Evolutionary conservation across 2,329 filamentous ascomycete species (phyloP).

Genomic region (Calonectria ilicicola): DNA sequence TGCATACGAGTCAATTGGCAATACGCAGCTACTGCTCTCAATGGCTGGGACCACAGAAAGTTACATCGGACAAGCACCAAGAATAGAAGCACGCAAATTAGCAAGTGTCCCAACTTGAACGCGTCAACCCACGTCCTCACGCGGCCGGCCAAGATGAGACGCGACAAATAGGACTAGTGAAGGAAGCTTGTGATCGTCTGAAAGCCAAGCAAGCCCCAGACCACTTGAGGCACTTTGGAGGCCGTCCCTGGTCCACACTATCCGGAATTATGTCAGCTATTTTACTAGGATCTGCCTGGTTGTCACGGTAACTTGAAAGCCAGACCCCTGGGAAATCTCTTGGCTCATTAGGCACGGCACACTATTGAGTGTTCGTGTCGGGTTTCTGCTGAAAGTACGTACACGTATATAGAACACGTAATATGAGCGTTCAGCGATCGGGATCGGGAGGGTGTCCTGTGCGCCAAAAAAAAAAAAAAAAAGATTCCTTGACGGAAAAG

Average conservation of each 20-base stretch:
- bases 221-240: conserved; percentile 14
- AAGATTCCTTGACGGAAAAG: too few species aligned
- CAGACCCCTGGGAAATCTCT: conserved; percentile 31
- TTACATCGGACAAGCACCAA: conserved; percentile 14
- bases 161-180: conserved; percentile 20
- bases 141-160: conserved; percentile 15
- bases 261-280: conserved; percentile 29
- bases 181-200: conserved; percentile 31
- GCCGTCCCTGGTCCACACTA: conserved; percentile 31
- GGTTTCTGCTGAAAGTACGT: not conserved
- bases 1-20: not conserved
- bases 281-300: conserved; percentile 30
- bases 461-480: not conserved
- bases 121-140: conserved; percentile 11
- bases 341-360: conserved; percentile 29
- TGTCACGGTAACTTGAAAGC: conserved; percentile 41
- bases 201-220: conserved; percentile 15
- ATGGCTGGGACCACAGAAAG: conserved; percentile 13
- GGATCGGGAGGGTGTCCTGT: not conserved
- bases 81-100: conserved; percentile 22
- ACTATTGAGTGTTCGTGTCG: conserved; percentile 26
- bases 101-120: not conserved
- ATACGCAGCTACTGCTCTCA: not conserved
- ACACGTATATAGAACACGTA: conserved; percentile 3
- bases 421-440: not conserved